Evolutionary conservation across 108 stramenopile species (phyloP), one percentile per base, ranked within the genome.

Genomic region (Cylindrotheca fusiformis): DNA sequence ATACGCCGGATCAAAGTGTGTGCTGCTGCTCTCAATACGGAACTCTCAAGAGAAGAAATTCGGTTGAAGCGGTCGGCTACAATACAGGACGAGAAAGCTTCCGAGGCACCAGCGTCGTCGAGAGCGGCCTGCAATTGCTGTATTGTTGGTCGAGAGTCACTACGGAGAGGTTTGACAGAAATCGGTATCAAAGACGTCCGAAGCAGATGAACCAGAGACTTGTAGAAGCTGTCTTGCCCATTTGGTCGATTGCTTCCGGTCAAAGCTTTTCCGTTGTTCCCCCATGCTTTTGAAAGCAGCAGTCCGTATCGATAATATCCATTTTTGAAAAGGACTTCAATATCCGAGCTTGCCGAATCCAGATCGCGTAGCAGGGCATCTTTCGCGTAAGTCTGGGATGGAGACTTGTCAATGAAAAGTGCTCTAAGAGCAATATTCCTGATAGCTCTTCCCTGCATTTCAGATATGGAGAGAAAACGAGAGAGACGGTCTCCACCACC

Each of bases 271-370:
- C 53, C 8, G 29, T 33, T 62, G 24, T 60, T 72, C 8, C 63
- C 71, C 56, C 69, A 63, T 0, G 64, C 52, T 12, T 82, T 72
- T 0, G 90, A 70, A n/a, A 91, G 54, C 10, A 75, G 55, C 33
- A 88, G 69, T 14, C 85, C 90, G 18, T 81, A 54, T 52, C 77
- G 80, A 53, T 78, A 81, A 60, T 91, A 87, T 28, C 90, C 90
- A 48, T 68, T 56, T 32, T 73, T 46, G 33, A 83, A 84, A n/a
- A 91, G 50, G 8, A 55, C 57, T 33, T 86, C 83, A 65, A 91
- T 76, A 8, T 70, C 69, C 21, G 62, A 32, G 20, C 27, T 31
- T 10, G 69, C 65, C 4, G 56, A 49, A 30, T 32, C 55, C 4
- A 57, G 20, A 6, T 65, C 50, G 6, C 61, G 63, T 19, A 66